Conservation (phyloP, 1,139 yeast genomes). For the Candida glucosophila region DNA sequence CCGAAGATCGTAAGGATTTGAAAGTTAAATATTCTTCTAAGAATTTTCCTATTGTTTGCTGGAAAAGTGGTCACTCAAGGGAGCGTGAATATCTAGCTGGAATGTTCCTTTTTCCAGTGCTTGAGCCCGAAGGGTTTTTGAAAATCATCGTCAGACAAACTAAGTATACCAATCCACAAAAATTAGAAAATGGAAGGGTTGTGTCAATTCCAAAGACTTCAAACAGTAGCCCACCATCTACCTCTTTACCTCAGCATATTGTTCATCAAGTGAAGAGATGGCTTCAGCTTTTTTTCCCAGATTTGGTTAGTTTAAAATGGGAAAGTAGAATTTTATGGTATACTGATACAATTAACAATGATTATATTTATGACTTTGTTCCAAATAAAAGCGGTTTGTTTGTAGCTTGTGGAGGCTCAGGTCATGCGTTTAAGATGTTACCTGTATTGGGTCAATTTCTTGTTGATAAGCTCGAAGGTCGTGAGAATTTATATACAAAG, state of each 20-base stretch:
- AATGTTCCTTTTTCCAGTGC: constrained; percentile 16
- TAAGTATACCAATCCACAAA: constrained; percentile 7
- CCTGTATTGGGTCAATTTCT: constrained; percentile 25
- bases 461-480: constrained; percentile 16
- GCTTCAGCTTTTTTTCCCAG: constrained; percentile 5
- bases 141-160: constrained; percentile 5
- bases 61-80: constrained; percentile 9
- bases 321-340: constrained; percentile 19
- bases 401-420: constrained; percentile 39
- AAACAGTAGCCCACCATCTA: constrained; percentile 3
- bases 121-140: constrained; percentile 6
- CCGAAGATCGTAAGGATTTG: constrained; percentile 17
- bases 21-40: constrained; percentile 13
- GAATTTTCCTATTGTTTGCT: constrained; percentile 17
- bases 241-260: constrained; percentile 1
- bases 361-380: constrained; percentile 30
- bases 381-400: constrained; percentile 27
- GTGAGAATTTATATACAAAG: constrained; percentile 13
- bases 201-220: constrained; percentile 5
- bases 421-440: constrained; percentile 31
- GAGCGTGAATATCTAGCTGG: constrained; percentile 10
- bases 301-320: constrained; percentile 3
- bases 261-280: constrained; percentile 2
- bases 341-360: constrained; percentile 33
- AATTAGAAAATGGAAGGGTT: constrained; percentile 4